Percentiles rank a stretch among this genome's conserved stretches.
Conservation (phyloP, 352 stramenopile genomes). For the Phytophthora niederhauseri region DNA sequence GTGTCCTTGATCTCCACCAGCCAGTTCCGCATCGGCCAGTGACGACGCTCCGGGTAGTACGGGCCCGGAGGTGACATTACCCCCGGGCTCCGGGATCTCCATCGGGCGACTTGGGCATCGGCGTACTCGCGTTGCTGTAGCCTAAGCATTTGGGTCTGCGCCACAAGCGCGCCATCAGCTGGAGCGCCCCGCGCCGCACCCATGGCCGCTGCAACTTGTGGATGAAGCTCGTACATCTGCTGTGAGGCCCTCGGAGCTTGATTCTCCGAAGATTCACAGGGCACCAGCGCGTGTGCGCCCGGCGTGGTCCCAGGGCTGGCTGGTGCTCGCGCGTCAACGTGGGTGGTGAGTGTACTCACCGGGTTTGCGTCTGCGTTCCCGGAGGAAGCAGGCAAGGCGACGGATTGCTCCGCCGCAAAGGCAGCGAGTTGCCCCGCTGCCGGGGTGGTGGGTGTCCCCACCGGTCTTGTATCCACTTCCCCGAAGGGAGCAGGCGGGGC, state of each 20-base stretch:
- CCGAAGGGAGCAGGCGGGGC: neutral
- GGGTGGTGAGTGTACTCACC: neutral
- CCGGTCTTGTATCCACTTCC: neutral
- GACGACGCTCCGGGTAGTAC: neutral
- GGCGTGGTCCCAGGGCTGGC: neutral
- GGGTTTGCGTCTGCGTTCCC: slow-evolving; percentile 2
- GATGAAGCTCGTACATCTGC: neutral
- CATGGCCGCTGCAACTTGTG: neutral
- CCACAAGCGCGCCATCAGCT: neutral
- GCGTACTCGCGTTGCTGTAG: neutral
- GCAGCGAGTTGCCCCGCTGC: too few relatives aligned
- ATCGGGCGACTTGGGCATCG: neutral
- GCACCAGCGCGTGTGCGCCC: neutral
- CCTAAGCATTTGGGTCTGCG: neutral
- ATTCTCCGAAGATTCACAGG: neutral
- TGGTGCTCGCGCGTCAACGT: neutral
- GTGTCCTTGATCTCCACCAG: neutral
- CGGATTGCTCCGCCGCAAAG: neutral
- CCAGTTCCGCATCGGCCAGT: slow-evolving; percentile 5
- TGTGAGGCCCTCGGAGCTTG: neutral
- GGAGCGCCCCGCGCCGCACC: neutral
- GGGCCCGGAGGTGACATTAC: neutral
- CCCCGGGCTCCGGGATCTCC: neutral
- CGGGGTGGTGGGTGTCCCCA: neutral
- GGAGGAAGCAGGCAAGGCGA: neutral